Conservation (phyloP, 2,329 filamentous ascomycete genomes). For the Aspergillus sp. region DNA sequence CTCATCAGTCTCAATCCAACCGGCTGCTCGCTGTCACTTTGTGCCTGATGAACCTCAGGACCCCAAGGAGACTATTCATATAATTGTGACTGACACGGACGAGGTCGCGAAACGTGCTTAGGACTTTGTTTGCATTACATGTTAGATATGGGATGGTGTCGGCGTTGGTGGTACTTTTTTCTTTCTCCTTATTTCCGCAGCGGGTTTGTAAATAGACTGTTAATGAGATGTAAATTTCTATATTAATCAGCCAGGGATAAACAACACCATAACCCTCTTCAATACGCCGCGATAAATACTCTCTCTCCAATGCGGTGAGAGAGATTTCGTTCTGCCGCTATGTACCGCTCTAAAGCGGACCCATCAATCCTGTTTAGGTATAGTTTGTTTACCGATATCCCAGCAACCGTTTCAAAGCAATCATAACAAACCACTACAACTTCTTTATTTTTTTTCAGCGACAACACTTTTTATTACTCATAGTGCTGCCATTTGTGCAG, state of each 20-base stretch:
- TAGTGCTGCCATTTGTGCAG: background rate
- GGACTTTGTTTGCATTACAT: background rate
- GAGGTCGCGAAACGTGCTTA: background rate
- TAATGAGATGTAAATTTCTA: background rate
- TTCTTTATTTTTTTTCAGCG: constrained; percentile 4
- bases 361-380: constrained; percentile 21
- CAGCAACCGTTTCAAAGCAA: constrained; percentile 25
- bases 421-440: constrained; percentile 20
- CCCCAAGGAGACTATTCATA: constrained; percentile 27
- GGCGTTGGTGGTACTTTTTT: background rate
- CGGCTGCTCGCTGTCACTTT: constrained; percentile 32
- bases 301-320: constrained; percentile 14
- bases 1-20: constrained; percentile 38
- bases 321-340: constrained; percentile 4
- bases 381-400: constrained; percentile 33
- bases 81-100: constrained; percentile 29
- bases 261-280: too few species aligned
- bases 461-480: background rate
- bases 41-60: constrained; percentile 16
- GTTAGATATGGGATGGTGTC: background rate
- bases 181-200: background rate
- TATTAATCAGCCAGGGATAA: background rate
- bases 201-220: background rate
- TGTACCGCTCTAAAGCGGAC: constrained; percentile 9
- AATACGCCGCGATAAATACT: background rate